phyloP scores from a whole-genome alignment of 768 basidiomycete species.

The Termitomyces sp. region DNA sequence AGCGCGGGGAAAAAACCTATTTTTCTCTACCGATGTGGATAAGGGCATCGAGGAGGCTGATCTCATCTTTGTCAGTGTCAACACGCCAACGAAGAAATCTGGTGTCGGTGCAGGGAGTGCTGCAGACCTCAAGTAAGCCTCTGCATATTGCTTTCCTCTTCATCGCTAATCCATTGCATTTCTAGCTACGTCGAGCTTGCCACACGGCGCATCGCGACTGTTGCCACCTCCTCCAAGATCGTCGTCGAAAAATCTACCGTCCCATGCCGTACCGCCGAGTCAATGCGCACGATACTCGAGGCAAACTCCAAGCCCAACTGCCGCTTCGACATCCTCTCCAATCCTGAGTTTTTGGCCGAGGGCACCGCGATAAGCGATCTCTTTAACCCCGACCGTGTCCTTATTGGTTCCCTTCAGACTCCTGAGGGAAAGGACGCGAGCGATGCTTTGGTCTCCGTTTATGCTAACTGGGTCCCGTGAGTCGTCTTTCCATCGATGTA shows the following conservation, averaged over 20 bases:
- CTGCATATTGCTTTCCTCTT: neutral
- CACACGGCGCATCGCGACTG: conserved; percentile 91
- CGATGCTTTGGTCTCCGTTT: conserved; percentile 69
- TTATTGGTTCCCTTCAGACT: conserved; percentile 94
- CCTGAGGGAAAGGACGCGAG: conserved; percentile 82
- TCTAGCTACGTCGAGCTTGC: conserved; percentile 93
- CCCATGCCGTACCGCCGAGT: conserved; percentile 96
- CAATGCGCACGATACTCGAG: conserved; percentile 98
- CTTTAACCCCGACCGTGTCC: conserved; percentile 86
- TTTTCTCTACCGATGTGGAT: conserved; percentile 95
- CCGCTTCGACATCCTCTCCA: conserved; percentile 96
- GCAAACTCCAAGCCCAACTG: conserved; percentile 92
- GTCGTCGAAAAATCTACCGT: conserved; percentile 99
- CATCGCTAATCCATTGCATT: conserved; percentile 2
- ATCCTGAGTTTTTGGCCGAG: conserved; percentile 98
- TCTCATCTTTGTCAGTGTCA: conserved; percentile 97
- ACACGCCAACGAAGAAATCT: conserved; percentile 97
- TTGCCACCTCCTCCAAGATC: conserved; percentile 90
- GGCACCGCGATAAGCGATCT: conserved; percentile 94
- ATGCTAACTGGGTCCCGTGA: conserved; percentile 95
- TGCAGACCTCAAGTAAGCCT: conserved; percentile 87
- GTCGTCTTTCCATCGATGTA: conserved; percentile 23
- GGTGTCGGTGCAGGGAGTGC: conserved; percentile 98
- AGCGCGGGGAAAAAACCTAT: conserved; percentile 90
- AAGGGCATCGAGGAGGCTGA: conserved; percentile 91